Evolutionary conservation across 2,329 filamentous ascomycete species (phyloP).

Genomic region (Trichophyton verrucosum): DNA sequence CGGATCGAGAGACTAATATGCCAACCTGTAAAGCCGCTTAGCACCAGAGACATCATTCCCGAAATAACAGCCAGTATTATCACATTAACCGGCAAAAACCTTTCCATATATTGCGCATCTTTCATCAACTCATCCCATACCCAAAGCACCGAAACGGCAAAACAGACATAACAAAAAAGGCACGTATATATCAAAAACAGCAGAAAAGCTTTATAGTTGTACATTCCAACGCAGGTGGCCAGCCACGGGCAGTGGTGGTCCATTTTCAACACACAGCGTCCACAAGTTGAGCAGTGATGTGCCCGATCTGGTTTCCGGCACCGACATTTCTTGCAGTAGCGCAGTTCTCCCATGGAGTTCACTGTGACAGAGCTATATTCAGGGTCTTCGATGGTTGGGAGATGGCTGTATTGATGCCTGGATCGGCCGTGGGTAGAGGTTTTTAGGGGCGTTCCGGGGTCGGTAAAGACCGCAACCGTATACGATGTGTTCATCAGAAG

Average conservation of each 20-base stretch:
- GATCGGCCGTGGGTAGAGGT: conserved; percentile 9
- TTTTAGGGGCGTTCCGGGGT: conserved; percentile 57
- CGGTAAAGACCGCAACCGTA: conserved; percentile 83
- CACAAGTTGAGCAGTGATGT: conserved; percentile 93
- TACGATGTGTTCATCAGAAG: conserved; percentile 76
- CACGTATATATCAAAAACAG: conserved; percentile 85
- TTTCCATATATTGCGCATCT: conserved; percentile 58
- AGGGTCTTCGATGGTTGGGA: conserved; percentile 60
- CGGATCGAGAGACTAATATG: conserved; percentile 69
- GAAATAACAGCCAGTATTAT: conserved; percentile 76
- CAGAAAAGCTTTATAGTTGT: conserved; percentile 91
- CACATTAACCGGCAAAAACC: conserved; percentile 76
- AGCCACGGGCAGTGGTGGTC: conserved; percentile 99
- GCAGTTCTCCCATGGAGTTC: conserved; percentile 72
- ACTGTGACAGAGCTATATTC: conserved; percentile 70
- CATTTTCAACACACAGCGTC: conserved; percentile 95
- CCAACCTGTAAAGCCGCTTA: conserved; percentile 83
- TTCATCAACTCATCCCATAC: conserved; percentile 71
- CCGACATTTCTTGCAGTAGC: conserved; percentile 97
- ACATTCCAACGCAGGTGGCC: conserved; percentile 83
- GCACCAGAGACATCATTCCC: conserved; percentile 80
- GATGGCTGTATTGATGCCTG: conserved; percentile 53
- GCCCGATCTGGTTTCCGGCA: conserved; percentile 86
- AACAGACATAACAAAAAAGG: conserved; percentile 70
- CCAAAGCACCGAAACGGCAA: conserved; percentile 66